Conservation (phyloP, 176 grass and related monocot genomes). For the Alopecurus myosuroides region DNA sequence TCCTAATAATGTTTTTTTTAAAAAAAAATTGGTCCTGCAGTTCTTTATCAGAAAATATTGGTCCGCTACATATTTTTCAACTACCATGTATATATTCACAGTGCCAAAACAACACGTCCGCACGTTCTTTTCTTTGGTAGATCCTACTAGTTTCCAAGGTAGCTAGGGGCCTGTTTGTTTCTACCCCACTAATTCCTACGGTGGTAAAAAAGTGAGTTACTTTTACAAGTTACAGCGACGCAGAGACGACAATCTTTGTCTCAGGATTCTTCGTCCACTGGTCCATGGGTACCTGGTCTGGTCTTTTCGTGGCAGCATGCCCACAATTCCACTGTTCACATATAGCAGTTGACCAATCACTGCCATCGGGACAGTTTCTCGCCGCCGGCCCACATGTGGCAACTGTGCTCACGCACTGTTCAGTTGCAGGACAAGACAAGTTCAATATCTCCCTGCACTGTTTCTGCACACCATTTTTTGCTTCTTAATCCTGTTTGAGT, state of each 20-base stretch:
- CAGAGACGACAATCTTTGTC: background rate
- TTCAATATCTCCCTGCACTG: background rate
- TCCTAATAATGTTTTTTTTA: background rate
- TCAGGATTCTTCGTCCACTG: background rate
- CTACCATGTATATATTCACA: background rate
- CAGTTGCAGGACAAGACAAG: slow-evolving; percentile 22
- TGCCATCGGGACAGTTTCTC: background rate
- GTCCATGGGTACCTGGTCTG: background rate
- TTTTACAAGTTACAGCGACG: background rate
- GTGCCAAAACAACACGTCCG: background rate
- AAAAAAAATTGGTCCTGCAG: too few relatives aligned
- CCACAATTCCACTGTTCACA: background rate
- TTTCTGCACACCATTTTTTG: background rate
- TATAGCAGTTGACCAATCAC: background rate
- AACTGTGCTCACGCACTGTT: background rate
- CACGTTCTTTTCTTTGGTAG: background rate
- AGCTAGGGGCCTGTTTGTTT: background rate
- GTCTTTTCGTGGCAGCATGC: slow-evolving; percentile 18
- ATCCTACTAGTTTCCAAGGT: slow-evolving; percentile 18
- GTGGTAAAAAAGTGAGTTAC: background rate
- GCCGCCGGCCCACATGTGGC: background rate
- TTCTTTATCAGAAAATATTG: background rate
- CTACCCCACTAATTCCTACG: background rate
- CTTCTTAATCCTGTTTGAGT: background rate
- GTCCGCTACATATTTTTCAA: background rate